These are phyloP conservation scores for Viridothelium virens DNA, from an alignment of 495 filamentous ascomycete species.

Conservation along the genomic window DNA sequence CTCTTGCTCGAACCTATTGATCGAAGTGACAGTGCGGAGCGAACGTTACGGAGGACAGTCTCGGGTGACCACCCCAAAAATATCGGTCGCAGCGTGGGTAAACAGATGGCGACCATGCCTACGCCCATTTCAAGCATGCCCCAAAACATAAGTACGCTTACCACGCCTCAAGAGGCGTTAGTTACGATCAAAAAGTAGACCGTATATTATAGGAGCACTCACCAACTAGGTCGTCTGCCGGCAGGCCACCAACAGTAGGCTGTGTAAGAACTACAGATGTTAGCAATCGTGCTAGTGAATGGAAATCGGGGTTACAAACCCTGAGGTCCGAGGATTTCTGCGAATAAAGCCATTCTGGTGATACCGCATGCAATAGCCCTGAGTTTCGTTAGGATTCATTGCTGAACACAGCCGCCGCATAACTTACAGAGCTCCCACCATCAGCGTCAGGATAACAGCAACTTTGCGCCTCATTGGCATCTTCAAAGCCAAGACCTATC, in stretches of 20 bases:
- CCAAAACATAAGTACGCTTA: background rate
- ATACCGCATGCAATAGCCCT: background rate
- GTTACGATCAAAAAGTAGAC: too few relatives aligned
- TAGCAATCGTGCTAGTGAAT: background rate
- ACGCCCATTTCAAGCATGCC: constrained; percentile 4
- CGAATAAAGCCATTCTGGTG: background rate
- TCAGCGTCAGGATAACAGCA: background rate
- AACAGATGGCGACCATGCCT: background rate
- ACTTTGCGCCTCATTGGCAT: background rate
- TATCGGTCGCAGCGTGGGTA: background rate
- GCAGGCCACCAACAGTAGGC: background rate
- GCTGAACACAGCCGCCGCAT: background rate
- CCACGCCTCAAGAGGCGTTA: too few relatives aligned
- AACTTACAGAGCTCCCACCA: background rate
- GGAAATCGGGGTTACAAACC: background rate
- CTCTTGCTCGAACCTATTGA: background rate
- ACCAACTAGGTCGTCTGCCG: background rate
- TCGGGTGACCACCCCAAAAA: background rate
- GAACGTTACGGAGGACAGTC: background rate
- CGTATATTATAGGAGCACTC: background rate
- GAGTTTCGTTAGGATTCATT: background rate
- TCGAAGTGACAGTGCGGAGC: background rate
- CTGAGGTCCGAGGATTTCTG: background rate
- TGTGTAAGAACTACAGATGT: background rate
- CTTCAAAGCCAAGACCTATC: background rate